These are phyloP conservation scores for Quercus phellos DNA, from an alignment of 331 rosid species.

Conservation along the genomic window DNA sequence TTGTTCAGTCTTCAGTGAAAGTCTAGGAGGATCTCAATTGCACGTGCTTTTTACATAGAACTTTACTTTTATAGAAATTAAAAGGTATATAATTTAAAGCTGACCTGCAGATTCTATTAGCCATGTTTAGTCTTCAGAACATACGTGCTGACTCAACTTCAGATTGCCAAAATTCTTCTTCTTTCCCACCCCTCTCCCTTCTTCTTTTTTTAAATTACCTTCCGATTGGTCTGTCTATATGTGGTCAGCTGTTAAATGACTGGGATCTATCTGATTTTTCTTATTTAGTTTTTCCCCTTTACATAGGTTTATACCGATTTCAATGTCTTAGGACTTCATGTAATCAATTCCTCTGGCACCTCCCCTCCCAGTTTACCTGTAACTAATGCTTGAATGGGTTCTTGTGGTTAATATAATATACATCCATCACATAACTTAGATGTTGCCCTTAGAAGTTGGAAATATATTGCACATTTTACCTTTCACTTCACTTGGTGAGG, in stretches of 20 bases:
- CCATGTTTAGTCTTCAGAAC: conserved; percentile 4
- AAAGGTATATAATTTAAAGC: background rate
- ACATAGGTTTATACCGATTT: background rate
- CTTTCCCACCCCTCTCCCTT: too few species aligned
- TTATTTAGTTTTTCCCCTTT: background rate
- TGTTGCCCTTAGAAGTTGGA: background rate
- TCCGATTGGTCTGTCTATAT: background rate
- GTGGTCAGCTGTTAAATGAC: background rate
- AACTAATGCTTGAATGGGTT: background rate
- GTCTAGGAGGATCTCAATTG: background rate
- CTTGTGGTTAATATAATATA: background rate
- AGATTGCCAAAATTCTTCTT: background rate
- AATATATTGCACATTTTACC: background rate
- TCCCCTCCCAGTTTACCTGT: background rate
- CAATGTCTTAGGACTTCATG: background rate
- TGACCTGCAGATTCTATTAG: background rate
- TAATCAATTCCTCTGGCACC: background rate
- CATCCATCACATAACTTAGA: background rate
- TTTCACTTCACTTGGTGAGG: background rate
- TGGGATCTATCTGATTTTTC: conserved; percentile 2
- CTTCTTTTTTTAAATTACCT: background rate
- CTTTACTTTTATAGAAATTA: background rate
- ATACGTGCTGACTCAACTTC: conserved; percentile 1
- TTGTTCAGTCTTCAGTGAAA: background rate
- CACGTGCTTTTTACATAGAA: background rate